Percentiles rank a stretch among this genome's conserved stretches.
Evolutionary conservation across 163 green algal genomes (phyloP).

Genomic region (Chlamydomonas reinhardtii): DNA sequence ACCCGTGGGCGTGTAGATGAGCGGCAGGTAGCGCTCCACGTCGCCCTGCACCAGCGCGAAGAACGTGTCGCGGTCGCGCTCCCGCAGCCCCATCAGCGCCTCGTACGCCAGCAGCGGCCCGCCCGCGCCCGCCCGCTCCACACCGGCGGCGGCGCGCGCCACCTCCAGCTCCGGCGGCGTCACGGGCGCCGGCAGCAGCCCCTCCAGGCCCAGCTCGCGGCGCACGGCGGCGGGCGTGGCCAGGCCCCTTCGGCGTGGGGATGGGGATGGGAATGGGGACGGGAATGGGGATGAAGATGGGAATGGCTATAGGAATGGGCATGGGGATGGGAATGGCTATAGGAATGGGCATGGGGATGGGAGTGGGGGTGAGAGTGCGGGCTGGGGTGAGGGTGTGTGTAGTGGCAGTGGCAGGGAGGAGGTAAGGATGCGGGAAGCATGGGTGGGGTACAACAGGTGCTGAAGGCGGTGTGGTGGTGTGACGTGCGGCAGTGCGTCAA

Average conservation of each 20-base stretch:
- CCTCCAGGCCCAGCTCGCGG: not conserved
- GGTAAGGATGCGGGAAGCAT: too few relatives aligned
- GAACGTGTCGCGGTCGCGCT: conserved; percentile 49
- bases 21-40: conserved; percentile 74
- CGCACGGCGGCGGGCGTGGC: not conserved
- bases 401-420: too few relatives aligned
- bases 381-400: not conserved
- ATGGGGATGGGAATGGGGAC: not conserved
- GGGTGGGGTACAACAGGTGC: not conserved
- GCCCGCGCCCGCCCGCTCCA: conserved; percentile 1
- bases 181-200: conserved; percentile 22
- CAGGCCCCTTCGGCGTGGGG: not conserved
- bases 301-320: too few relatives aligned
- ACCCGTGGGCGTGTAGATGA: conserved; percentile 86
- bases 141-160: conserved; percentile 19
- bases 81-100: conserved; percentile 51
- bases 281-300: not conserved
- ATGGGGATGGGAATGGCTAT: not conserved
- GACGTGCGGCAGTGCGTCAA: too few relatives aligned
- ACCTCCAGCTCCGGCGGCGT: conserved; percentile 10
- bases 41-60: conserved; percentile 52
- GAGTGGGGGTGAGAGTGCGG: not conserved
- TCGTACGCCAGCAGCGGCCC: conserved; percentile 7
- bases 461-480: not conserved
- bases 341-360: too few relatives aligned